Evolutionary conservation across 2,329 filamentous ascomycete species (phyloP).

Genomic region (Ascosphaera apis): DNA sequence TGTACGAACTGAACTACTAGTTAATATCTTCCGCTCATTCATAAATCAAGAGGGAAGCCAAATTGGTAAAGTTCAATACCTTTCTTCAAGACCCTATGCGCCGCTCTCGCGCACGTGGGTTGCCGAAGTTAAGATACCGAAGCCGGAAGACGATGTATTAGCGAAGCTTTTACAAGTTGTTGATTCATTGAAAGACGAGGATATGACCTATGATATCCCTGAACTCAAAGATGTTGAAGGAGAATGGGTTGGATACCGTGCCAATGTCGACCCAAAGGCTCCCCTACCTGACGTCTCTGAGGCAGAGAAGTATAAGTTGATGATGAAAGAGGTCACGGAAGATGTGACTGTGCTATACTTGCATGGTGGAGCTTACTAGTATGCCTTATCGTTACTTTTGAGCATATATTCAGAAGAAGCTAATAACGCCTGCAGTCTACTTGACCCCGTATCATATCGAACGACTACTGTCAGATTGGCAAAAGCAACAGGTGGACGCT

Average conservation of each 20-base stretch:
- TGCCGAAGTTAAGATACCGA: conserved; percentile 41
- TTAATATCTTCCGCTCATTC: conserved; percentile 48
- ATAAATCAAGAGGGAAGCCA: conserved; percentile 24
- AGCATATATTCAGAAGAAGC: neutral
- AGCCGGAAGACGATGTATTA: conserved; percentile 27
- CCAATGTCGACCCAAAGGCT: conserved; percentile 15
- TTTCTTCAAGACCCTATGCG: no score
- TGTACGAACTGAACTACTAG: conserved; percentile 46
- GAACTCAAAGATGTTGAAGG: conserved; percentile 17
- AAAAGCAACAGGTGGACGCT: conserved; percentile 17
- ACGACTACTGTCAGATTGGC: conserved; percentile 15
- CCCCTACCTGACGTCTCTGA: conserved; percentile 20
- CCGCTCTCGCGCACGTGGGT: conserved; percentile 56
- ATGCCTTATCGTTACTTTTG: conserved; percentile 6
- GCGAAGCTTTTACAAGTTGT: conserved; percentile 18
- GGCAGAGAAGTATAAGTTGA: conserved; percentile 18
- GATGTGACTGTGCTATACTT: conserved; percentile 23
- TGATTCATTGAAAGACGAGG: conserved; percentile 15
- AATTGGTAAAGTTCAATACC: conserved; percentile 43
- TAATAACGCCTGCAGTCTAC: conserved; percentile 11
- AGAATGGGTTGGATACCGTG: conserved; percentile 23
- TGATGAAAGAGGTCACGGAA: conserved; percentile 17
- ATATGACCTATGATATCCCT: conserved; percentile 17
- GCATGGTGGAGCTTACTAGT: conserved; percentile 25
- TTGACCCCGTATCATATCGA: conserved; percentile 23